A percentile compares a stretch with the other conserved stretches of the same genome.
phyloP scores from a whole-genome alignment of 164 flowering plant genomes.

The Cinnamomum chago region DNA sequence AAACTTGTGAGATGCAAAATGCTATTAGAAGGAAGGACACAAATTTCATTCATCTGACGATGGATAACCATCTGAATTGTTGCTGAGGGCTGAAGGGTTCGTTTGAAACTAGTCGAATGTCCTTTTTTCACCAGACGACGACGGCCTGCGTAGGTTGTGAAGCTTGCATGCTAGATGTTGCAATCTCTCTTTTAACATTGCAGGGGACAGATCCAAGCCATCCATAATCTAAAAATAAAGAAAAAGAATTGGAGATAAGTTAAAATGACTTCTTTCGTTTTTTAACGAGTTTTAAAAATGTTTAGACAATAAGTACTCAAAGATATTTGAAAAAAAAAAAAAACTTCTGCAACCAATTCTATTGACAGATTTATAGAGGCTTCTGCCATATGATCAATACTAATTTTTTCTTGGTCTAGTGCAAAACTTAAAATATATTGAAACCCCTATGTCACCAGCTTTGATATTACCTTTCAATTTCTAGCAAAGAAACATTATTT shows the following conservation, averaged over 20 bases:
- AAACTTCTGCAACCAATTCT: not conserved
- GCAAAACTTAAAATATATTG: not conserved
- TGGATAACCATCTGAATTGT: too few relatives aligned
- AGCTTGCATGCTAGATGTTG: constrained; percentile 22
- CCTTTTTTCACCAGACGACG: constrained; percentile 10
- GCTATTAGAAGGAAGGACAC: too few relatives aligned
- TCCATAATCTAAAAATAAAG: constrained; percentile 17
- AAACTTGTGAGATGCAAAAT: too few relatives aligned
- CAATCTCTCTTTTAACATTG: constrained; percentile 14
- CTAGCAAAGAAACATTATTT: too few relatives aligned
- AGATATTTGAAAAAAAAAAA: not conserved
- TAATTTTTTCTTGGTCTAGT: not conserved
- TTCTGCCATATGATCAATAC: not conserved
- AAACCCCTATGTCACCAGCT: too few relatives aligned
- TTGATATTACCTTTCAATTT: too few relatives aligned
- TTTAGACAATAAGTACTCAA: not conserved
- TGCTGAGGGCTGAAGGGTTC: too few relatives aligned
- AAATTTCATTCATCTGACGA: too few relatives aligned
- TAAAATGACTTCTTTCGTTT: not conserved
- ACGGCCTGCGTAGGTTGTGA: constrained; percentile 14
- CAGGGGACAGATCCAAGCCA: constrained; percentile 23
- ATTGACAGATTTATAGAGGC: not conserved
- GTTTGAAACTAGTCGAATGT: constrained; percentile 11
- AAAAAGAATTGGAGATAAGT: not conserved
- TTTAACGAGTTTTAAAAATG: not conserved